Conservation (phyloP, 805 yeast genomes). For the Yamadazyma tumulicola region DNA sequence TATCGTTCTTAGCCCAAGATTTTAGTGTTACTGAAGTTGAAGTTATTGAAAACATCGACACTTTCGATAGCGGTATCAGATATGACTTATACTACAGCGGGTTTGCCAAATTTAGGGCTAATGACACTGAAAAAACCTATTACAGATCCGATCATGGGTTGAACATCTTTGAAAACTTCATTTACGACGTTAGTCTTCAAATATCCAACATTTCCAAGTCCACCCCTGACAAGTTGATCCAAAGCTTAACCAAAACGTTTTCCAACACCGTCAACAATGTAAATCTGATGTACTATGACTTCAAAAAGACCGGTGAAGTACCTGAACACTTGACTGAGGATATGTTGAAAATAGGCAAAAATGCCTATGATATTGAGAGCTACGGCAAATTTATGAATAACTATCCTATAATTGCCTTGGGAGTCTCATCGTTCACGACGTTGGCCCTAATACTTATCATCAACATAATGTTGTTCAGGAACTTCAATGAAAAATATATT, state of each 20-base stretch:
- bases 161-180: constrained; percentile 45
- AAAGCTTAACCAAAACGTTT: constrained; percentile 39
- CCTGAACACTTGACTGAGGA: constrained; percentile 11
- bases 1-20: constrained; percentile 14
- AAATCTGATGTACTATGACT: constrained; percentile 12
- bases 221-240: constrained; percentile 27
- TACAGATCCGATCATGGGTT: constrained; percentile 28
- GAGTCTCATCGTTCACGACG: constrained; percentile 7
- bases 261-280: constrained; percentile 19
- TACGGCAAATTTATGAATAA: constrained; percentile 13
- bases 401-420: constrained; percentile 8
- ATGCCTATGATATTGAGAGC: constrained; percentile 11
- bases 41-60: constrained; percentile 33
- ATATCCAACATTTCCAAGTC: constrained; percentile 33
- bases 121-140: background rate
- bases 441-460: constrained; percentile 4
- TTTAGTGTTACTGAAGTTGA: constrained; percentile 5
- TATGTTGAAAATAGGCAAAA: constrained; percentile 11
- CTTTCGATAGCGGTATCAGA: constrained; percentile 40
- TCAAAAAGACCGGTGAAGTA: constrained; percentile 10
- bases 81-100: constrained; percentile 47
- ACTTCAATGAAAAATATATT: background rate
- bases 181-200: constrained; percentile 50
- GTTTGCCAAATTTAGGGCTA: constrained; percentile 41
- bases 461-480: constrained; percentile 4